phyloP scores from a whole-genome alignment of 306 rosid genomes.

The Lathyrus aphaca region DNA sequence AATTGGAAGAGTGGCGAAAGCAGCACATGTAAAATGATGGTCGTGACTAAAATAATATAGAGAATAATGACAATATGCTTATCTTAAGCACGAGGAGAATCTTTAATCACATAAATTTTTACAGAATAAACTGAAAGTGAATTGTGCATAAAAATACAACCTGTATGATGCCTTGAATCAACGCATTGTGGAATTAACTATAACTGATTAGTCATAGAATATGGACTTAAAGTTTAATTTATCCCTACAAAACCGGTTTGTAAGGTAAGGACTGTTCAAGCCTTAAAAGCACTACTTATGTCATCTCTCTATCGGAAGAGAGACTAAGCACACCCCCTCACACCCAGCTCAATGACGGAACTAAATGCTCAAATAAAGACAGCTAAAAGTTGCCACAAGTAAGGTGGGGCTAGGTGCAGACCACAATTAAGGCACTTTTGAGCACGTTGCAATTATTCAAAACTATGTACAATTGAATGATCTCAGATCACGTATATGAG shows the following conservation, averaged over 20 bases:
- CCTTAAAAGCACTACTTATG: not conserved
- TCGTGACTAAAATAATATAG: constrained; percentile 25
- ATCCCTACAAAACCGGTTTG: not conserved
- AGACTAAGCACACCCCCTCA: not conserved
- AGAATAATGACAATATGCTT: constrained; percentile 5
- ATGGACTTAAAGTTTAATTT: not conserved
- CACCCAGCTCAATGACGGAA: not conserved
- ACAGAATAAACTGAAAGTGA: not conserved
- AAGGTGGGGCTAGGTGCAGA: not conserved
- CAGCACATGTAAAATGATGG: not conserved
- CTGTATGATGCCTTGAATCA: not conserved
- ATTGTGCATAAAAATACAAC: not conserved
- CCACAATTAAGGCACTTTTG: not conserved
- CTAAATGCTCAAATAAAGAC: not conserved
- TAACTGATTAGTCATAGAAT: not conserved
- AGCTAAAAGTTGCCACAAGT: not conserved
- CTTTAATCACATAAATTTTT: not conserved
- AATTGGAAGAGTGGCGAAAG: constrained; percentile 1
- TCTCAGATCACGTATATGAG: not conserved
- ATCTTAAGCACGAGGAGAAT: constrained; percentile 26
- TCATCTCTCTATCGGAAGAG: not conserved
- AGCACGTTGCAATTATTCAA: constrained; percentile 8
- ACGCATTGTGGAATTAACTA: constrained; percentile 1
- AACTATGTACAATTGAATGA: constrained; percentile 7
- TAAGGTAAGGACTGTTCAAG: not conserved